phyloP scores from a whole-genome alignment of 768 basidiomycete genomes.

The Xanthoconium purpureum region DNA sequence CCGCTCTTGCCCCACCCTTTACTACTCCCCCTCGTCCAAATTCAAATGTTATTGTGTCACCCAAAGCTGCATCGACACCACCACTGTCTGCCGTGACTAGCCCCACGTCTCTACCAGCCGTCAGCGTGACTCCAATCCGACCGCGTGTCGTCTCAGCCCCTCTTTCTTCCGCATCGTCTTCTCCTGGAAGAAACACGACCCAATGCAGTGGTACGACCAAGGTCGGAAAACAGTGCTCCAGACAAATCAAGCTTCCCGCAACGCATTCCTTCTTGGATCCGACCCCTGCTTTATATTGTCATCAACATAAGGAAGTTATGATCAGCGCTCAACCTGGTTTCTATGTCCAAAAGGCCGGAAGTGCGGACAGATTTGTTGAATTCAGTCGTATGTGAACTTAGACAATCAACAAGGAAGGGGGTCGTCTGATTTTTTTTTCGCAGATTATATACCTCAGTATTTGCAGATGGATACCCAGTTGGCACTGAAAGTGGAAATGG shows the following conservation, averaged over 20 bases:
- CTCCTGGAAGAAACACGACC: conserved; percentile 13
- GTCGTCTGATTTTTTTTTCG: conserved; percentile 6
- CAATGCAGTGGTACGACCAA: conserved; percentile 70
- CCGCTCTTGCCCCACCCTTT: conserved; percentile 20
- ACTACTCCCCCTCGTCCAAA: conserved; percentile 30
- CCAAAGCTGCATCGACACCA: neutral
- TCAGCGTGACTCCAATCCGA: conserved; percentile 14
- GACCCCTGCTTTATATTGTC: conserved; percentile 48
- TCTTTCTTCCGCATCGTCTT: conserved; percentile 16
- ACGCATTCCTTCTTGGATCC: conserved; percentile 27
- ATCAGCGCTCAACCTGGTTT: conserved; percentile 50
- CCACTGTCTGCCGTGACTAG: neutral
- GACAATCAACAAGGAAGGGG: neutral
- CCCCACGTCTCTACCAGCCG: conserved; percentile 9
- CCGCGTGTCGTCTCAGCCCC: conserved; percentile 22
- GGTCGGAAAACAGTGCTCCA: conserved; percentile 57
- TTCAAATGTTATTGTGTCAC: conserved; percentile 29
- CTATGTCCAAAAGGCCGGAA: conserved; percentile 46
- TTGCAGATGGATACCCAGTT: conserved; percentile 58
- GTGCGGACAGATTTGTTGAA: conserved; percentile 44
- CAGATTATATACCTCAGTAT: conserved; percentile 72
- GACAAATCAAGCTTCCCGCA: conserved; percentile 49
- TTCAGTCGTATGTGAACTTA: conserved; percentile 48
- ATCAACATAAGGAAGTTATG: conserved; percentile 59
- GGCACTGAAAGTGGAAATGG: conserved; percentile 54